Evolutionary conservation across 495 filamentous ascomycete species (phyloP), one percentile per base, ranked within the genome.

Genomic region (Talaromyces ruber): DNA sequence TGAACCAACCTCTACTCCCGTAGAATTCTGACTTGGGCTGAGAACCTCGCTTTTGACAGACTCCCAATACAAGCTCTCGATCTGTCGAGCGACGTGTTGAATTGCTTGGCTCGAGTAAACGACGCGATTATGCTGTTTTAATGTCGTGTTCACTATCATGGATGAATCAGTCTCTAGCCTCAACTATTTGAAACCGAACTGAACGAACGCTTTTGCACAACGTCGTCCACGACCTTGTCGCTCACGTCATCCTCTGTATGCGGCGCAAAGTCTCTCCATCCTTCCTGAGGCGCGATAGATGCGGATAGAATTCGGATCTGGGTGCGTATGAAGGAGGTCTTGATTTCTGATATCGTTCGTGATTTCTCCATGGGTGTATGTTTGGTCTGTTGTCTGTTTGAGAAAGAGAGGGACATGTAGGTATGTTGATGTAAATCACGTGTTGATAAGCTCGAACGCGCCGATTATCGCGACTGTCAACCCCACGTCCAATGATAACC

Each of bases 21-120:
- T 74, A 37, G 64, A 22, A 63, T 78, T 30, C 58, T 72, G 58
- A 64, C 71, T 52, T 64, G 72, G 67, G 64, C 72, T 75, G 26
- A 80, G 78, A 2, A 71, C 74, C 43, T 81, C 80, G 68, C 74
- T 70, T 9, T 63, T 79, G 30, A 78, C 76, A 0, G 76, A 67
- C 25, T 73, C 65, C 81, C 85, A 86, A 68, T 93, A 94, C 58
- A 93, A 72, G 58, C 73, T 75, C 66, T 92, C 85, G 50, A 95
- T 86, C 77, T 95, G 90, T 72, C 92, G 88, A 24, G 89, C 91
- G 45, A 95, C 82, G 74, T 92, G 88, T 37, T 90, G 83, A 61
- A 86, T 84, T 0, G 88, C 85, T 65, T 93, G 89, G 0, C 87
- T 83, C 12, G 86, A 83, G 73, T 93, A 93, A 16, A 85, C 86